Evolutionary conservation across 78 protist species (phyloP).

Genomic region (Dictyostelium capitatum): DNA sequence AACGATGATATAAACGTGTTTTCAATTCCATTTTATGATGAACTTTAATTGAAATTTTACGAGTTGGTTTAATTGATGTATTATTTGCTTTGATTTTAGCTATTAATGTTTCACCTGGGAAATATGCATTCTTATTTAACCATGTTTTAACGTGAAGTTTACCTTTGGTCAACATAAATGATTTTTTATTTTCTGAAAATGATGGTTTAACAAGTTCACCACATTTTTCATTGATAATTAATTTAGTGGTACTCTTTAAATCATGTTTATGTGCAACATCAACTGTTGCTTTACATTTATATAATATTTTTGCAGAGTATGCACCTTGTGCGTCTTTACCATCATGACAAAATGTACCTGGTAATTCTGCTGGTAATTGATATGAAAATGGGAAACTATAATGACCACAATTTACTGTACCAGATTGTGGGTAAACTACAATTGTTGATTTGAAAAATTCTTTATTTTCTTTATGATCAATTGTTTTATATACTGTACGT

Average conservation of each 20-base stretch:
- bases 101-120: constrained; percentile 73
- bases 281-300: constrained; percentile 76
- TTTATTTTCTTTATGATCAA: constrained; percentile 70
- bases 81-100: constrained; percentile 54
- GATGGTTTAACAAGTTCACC: constrained; percentile 59
- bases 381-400: constrained; percentile 72
- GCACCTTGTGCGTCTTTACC: constrained; percentile 50
- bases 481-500: constrained; percentile 45
- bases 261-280: constrained; percentile 64
- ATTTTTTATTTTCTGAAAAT: constrained; percentile 51
- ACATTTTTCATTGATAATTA: constrained; percentile 64
- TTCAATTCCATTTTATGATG: constrained; percentile 37
- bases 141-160: constrained; percentile 50
- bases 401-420: constrained; percentile 65
- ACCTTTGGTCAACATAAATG: constrained; percentile 68
- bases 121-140: constrained; percentile 76
- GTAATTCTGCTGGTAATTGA: constrained; percentile 76
- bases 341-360: constrained; percentile 79
- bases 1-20: constrained; percentile 60
- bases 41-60: constrained; percentile 54
- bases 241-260: constrained; percentile 32
- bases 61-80: constrained; percentile 43
- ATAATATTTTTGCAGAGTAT: constrained; percentile 59
- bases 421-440: constrained; percentile 38
- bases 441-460: constrained; percentile 60